These are phyloP conservation scores for Trichoderma gamsii DNA, from an alignment of 495 filamentous ascomycete species.

Conservation along the genomic window DNA sequence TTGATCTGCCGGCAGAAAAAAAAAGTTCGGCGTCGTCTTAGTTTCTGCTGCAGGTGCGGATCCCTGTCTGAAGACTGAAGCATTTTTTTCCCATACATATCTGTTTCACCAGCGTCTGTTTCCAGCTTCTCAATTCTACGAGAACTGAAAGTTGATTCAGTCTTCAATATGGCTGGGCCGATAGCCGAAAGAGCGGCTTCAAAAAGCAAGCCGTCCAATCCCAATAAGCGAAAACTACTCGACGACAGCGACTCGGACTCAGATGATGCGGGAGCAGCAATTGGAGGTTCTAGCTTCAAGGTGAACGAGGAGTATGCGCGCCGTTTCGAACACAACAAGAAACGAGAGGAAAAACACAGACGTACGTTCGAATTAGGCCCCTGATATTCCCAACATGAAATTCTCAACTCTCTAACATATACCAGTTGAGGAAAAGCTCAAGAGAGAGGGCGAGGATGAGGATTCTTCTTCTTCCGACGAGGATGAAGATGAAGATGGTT, in stretches of 20 bases:
- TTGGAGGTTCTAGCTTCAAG: conserved; percentile 56
- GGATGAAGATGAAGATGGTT: conserved; percentile 83
- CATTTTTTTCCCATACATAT: not conserved
- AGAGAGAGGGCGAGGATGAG: conserved; percentile 48
- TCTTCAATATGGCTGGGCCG: conserved; percentile 24
- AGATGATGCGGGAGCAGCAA: conserved; percentile 52
- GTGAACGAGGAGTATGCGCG: conserved; percentile 88
- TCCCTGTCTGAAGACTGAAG: not conserved
- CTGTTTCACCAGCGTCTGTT: not conserved
- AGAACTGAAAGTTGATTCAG: not conserved
- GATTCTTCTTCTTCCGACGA: conserved; percentile 63
- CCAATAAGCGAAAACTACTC: conserved; percentile 28
- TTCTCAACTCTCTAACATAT: conserved; percentile 15
- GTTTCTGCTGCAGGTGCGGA: conserved; percentile 9
- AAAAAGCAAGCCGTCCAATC: conserved; percentile 21
- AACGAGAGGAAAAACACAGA: conserved; percentile 79
- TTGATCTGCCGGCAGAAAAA: conserved; percentile 24
- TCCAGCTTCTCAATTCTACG: not conserved
- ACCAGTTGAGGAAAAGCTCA: conserved; percentile 82
- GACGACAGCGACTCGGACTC: conserved; percentile 46
- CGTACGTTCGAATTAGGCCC: conserved; percentile 44
- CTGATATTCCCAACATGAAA: not conserved
- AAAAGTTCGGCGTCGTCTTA: conserved; percentile 19
- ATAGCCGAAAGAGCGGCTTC: not conserved
- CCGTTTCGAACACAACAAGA: conserved; percentile 93